Base-by-base conservation (phyloP, 805 yeast species). In the Torulaspora gathmanii region DNA sequence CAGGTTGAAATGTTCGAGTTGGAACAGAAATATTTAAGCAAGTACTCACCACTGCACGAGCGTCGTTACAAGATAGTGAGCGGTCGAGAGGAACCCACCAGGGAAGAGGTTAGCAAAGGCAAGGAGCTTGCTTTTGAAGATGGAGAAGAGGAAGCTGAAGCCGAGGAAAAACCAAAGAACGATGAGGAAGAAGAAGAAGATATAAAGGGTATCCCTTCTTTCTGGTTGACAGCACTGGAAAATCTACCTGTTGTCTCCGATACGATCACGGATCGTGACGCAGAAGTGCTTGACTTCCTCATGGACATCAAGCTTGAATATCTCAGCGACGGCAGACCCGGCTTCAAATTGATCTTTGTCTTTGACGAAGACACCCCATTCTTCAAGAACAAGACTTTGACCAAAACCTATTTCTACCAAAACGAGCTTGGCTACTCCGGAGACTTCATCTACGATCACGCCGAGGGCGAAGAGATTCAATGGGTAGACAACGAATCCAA, bases 201-300 rank as follows among this genome's bases (percentile, higher is more conserved):
- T 16, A 68, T 72, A 40, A 73, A 73, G 50, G 99, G 99, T 52
- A 79, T 93, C 55, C 98, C 99, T 46, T 81, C 85, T 39, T 93
- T 93, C 74, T 93, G 99, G 99, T 75, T 91, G 58, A 93, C 98
- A 15, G 95, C 98, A 5, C 72, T 93, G 68, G 91, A 85, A 66
- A 93, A 90, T 70, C 73, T 93, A 56, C 79, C 81, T 23, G 80
- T 86, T 23, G 79, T 90, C 39, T 78, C 88, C 27, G 95, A 89
- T 51, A 80, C 87, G 53, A 86, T 93, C 57, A 80, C 93, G 35
- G 96, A 88, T 45, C 79, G 95, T 61, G 99, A 93, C 67, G 77
- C 83, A 40, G 96, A 86, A 60, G 91, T 89, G 6, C 76, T 93
- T 54, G 73, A 77, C 50, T 70, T 71, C 58, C 75, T 93, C 59